A percentile compares a stretch with the other conserved stretches of the same genome.
Conservation (phyloP, 257 asterid genomes). For the Fraxinus cuspidata region DNA sequence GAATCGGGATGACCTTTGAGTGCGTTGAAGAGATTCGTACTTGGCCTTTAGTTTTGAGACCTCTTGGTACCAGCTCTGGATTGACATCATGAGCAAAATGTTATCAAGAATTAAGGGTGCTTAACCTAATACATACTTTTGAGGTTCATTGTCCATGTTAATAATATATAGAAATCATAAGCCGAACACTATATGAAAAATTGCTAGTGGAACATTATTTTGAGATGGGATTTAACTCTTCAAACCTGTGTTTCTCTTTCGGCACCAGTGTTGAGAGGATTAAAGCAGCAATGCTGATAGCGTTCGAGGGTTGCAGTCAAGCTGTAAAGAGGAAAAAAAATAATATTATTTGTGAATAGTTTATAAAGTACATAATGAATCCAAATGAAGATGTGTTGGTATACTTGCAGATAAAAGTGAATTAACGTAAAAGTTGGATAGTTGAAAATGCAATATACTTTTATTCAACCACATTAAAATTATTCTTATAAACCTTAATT, state of each 20-base stretch:
- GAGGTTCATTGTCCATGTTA: neutral
- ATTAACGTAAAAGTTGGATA: neutral
- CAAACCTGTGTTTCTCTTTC: constrained; percentile 76
- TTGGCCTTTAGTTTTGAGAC: constrained; percentile 75
- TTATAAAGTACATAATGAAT: neutral
- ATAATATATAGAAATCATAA: neutral
- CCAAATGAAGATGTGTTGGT: neutral
- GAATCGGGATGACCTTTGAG: constrained; percentile 60
- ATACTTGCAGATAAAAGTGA: neutral
- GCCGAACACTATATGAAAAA: neutral
- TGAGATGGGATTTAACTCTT: neutral
- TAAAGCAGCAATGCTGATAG: constrained; percentile 76
- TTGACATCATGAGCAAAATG: neutral
- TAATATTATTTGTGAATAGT: neutral
- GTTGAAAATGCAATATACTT: neutral
- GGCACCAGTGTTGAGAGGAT: constrained; percentile 51
- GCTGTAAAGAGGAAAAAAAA: constrained; percentile 37
- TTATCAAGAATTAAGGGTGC: neutral
- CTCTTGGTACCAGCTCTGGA: constrained; percentile 89
- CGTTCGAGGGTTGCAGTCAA: constrained; percentile 72
- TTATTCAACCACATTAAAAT: neutral
- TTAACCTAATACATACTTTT: neutral
- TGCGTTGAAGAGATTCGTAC: constrained; percentile 81
- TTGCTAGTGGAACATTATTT: neutral
- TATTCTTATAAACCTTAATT: too few relatives aligned